These are phyloP conservation scores for Sclerotinia spermophila DNA, from an alignment of 2,329 filamentous ascomycete genomes.

Conservation along the genomic window DNA sequence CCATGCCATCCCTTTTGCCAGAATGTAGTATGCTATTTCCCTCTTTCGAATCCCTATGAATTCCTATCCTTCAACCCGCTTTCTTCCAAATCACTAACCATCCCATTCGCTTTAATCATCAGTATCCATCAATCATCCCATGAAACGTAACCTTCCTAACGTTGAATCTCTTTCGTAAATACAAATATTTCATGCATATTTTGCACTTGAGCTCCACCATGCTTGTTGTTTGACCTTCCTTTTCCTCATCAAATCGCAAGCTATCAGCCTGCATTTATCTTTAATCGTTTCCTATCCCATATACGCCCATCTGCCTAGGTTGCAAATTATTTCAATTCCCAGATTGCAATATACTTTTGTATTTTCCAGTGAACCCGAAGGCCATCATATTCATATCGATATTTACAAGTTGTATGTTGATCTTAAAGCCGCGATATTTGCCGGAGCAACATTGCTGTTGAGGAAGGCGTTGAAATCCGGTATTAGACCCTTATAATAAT, in stretches of 20 bases:
- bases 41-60: background rate
- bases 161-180: constrained; percentile 12
- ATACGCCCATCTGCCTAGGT: background rate
- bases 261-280: background rate
- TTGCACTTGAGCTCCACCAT: constrained; percentile 8
- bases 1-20: constrained; percentile 13
- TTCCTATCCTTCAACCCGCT: background rate
- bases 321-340: background rate
- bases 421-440: constrained; percentile 30
- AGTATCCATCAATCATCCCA: constrained; percentile 1
- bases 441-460: constrained; percentile 26
- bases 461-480: constrained; percentile 51
- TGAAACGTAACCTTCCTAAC: constrained; percentile 5
- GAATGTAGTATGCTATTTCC: constrained; percentile 15
- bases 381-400: background rate
- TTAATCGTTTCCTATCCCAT: background rate
- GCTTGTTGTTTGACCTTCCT: constrained; percentile 1
- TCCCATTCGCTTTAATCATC: constrained; percentile 4
- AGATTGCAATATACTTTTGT: constrained; percentile 8
- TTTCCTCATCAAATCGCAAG: constrained; percentile 4
- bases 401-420: constrained; percentile 38
- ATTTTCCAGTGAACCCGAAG: constrained; percentile 1
- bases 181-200: constrained; percentile 14
- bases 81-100: background rate
- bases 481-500: constrained; percentile 52